Evolutionary conservation across 2,329 filamentous ascomycete species (phyloP).

Genomic region (Dendryphion nanum): DNA sequence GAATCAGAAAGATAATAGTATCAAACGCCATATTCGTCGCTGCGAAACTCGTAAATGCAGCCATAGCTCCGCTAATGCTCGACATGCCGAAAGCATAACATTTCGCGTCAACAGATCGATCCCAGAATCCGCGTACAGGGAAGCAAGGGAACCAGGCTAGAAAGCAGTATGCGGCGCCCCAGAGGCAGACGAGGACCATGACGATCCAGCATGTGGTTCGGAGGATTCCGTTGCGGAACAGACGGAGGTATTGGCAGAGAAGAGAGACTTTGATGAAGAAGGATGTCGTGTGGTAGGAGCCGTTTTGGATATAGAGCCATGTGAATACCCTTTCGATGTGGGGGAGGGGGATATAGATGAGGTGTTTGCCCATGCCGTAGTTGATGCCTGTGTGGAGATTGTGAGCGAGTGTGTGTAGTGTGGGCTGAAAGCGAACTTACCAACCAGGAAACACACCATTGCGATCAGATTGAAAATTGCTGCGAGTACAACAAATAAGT

Average conservation of each 20-base stretch:
- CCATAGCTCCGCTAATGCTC: constrained; percentile 12
- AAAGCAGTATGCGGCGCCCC: constrained; percentile 28
- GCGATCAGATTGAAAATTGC: constrained; percentile 20
- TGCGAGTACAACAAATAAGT: constrained; percentile 31
- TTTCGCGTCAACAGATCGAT: constrained; percentile 10
- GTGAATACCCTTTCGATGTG: constrained; percentile 15
- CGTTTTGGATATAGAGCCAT: constrained; percentile 24
- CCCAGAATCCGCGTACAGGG: constrained; percentile 25
- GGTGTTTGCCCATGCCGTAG: constrained; percentile 31
- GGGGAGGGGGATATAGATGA: constrained; percentile 14
- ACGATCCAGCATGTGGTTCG: constrained; percentile 16
- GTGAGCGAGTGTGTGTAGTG: no score
- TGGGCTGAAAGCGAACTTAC: no score
- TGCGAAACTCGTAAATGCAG: constrained; percentile 20
- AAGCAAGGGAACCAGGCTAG: constrained; percentile 32
- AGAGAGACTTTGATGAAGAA: constrained; percentile 34
- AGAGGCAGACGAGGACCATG: constrained; percentile 16
- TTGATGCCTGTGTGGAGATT: constrained; percentile 16
- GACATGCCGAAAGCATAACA: constrained; percentile 27
- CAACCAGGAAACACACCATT: constrained; percentile 17
- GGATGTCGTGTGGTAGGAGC: constrained; percentile 27
- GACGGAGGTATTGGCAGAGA: constrained; percentile 33
- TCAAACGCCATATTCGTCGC: constrained; percentile 33
- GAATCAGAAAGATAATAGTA: constrained; percentile 24
- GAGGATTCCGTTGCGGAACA: constrained; percentile 25